These are phyloP conservation scores for Fusarium bulbicola DNA, from an alignment of 2,329 filamentous ascomycete genomes.

Conservation along the genomic window DNA sequence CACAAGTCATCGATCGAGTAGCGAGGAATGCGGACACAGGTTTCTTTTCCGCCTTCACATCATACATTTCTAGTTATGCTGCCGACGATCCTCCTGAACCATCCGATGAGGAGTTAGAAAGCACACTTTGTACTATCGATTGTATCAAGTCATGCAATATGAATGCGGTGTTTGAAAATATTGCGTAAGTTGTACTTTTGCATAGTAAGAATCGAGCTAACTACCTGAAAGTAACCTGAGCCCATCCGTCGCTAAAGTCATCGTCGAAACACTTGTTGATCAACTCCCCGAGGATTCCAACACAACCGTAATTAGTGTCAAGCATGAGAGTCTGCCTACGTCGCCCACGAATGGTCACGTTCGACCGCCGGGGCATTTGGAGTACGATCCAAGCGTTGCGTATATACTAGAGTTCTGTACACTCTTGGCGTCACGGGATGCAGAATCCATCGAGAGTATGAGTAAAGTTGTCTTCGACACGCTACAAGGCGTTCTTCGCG, in stretches of 20 bases:
- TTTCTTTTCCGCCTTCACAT: conserved; percentile 92
- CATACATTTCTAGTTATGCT: conserved; percentile 98
- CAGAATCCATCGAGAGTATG: conserved; percentile 74
- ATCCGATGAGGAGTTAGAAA: conserved; percentile 95
- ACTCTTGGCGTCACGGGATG: conserved; percentile 78
- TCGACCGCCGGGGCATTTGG: conserved; percentile 53
- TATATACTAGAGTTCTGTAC: conserved; percentile 95
- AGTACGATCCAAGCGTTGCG: conserved; percentile 86
- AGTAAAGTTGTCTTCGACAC: conserved; percentile 83
- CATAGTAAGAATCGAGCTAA: neutral
- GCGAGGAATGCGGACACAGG: conserved; percentile 81
- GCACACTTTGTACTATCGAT: conserved; percentile 92
- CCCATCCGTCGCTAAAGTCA: conserved; percentile 41
- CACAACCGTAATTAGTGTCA: conserved; percentile 85
- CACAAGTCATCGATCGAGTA: conserved; percentile 90
- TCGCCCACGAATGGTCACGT: conserved; percentile 64
- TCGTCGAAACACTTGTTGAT: conserved; percentile 76
- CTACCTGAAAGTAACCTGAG: conserved; percentile 49
- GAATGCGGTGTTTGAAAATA: conserved; percentile 82
- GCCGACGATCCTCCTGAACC: conserved; percentile 97
- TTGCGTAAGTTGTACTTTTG: conserved; percentile 66
- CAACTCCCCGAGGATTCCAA: conserved; percentile 86
- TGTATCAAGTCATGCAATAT: conserved; percentile 92
- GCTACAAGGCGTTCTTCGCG: conserved; percentile 82
- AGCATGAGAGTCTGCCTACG: conserved; percentile 78